Base-by-base conservation (phyloP, 805 yeast genomes). In the Saccharomycopsis sp. region DNA sequence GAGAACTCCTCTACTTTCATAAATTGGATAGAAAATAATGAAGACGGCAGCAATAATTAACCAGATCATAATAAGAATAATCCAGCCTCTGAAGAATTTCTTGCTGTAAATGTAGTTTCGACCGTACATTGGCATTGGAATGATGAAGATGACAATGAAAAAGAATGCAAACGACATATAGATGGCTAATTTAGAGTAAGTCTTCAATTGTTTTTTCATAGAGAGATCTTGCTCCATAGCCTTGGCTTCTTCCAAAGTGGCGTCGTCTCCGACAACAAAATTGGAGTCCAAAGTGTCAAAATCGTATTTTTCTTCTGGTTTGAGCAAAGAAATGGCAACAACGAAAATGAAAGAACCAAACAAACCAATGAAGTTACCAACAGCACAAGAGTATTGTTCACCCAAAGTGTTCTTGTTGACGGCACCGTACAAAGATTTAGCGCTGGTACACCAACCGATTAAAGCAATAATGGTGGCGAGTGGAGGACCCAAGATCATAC, bases 341-440 rank as follows among this genome's bases (percentile, higher is more conserved):
- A 68, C 54, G 28, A 64, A 58, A 5, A 64, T 47, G 33, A 66
- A 66, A 17, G 68, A 64, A 36, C 62, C 53, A 4, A 60, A 53
- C 20, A 66, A 53, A 13, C 71, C 65, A 11, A 64, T 56, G 6
- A 62, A 60, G 44, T 63, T 66, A 34, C 71, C 73, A 19, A 68
- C 61, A 48, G 66, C 65, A 4, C 71, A 65, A 41, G 66, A 72
- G 62, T 66, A 62, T 28, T 60, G 59, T 29, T 59, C 50, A 20
- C 65, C 58, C 26, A 68, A 52, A 33, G 59, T 61, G 28, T 51
- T 55, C 23, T 65, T 65, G 37, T 48, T 62, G 33, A 68, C 60
- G 8, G 53, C 59, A 26, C 71, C 71, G 45, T 56, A 50, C 37
- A 61, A 55, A n/a, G 57, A 58, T 29, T 61, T 59, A 50, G 66